Evolutionary conservation across 441 rosid species (phyloP).

Genomic region (Manihot esculenta): DNA sequence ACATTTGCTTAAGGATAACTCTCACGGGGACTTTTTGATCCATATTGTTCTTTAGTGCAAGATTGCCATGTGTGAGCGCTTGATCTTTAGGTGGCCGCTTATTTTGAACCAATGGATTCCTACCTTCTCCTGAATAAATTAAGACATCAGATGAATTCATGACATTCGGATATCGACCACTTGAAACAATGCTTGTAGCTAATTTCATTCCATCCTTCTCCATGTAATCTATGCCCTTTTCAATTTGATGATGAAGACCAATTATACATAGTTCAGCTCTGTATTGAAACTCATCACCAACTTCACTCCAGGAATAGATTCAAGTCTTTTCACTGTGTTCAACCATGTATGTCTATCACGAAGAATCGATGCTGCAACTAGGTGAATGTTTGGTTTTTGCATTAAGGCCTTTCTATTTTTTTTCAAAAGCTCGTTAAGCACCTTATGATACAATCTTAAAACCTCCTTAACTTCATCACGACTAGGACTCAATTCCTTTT

Average conservation of each 20-base stretch:
- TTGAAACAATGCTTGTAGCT: conserved; percentile 68
- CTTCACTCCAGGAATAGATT: conserved; percentile 72
- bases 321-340: conserved; percentile 39
- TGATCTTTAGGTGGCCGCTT: conserved; percentile 25
- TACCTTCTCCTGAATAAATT: conserved; percentile 74
- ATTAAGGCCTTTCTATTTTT: conserved; percentile 41
- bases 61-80: conserved; percentile 36
- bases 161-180: conserved; percentile 52
- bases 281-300: conserved; percentile 72
- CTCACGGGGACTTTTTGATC: conserved; percentile 26
- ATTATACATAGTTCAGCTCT: conserved; percentile 59
- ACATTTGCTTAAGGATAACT: conserved; percentile 20
- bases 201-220: conserved; percentile 30
- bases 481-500: conserved; percentile 5
- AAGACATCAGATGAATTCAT: conserved; percentile 54
- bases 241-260: conserved; percentile 59
- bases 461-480: conserved; percentile 54
- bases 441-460: conserved; percentile 48
- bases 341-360: conserved; percentile 37
- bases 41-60: conserved; percentile 42
- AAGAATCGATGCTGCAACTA: conserved; percentile 43
- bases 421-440: conserved; percentile 47
- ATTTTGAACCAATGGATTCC: conserved; percentile 41
- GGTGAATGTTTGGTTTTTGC: conserved; percentile 16
- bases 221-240: conserved; percentile 63